These are phyloP conservation scores for Ogataea glucozyma DNA, from an alignment of 805 yeast species.

Conservation along the genomic window DNA sequence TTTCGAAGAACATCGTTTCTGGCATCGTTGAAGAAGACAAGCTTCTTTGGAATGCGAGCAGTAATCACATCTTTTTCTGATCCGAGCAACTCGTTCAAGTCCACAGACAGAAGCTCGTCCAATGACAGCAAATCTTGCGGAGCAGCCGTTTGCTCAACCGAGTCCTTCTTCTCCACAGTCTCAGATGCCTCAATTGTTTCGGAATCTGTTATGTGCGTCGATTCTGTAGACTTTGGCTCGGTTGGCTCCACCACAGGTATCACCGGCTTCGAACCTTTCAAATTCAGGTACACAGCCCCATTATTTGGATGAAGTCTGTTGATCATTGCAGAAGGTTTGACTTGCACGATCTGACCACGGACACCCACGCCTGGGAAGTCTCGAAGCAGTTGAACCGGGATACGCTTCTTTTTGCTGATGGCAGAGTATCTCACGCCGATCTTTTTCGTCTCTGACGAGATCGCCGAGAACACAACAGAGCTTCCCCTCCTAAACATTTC, in stretches of 20 bases:
- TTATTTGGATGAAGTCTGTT: conserved; percentile 68
- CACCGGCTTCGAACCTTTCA: conserved; percentile 32
- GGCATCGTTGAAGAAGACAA: conserved; percentile 30
- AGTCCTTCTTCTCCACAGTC: not conserved
- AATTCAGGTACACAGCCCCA: conserved; percentile 69
- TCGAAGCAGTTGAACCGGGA: conserved; percentile 72
- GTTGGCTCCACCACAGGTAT: conserved; percentile 31
- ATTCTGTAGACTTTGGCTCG: conserved; percentile 1
- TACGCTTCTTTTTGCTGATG: conserved; percentile 52
- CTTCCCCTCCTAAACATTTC: conserved; percentile 24
- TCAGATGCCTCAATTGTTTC: conserved; percentile 5
- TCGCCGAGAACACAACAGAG: conserved; percentile 14
- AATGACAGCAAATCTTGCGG: conserved; percentile 21
- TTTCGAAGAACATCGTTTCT: conserved; percentile 19
- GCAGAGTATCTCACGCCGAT: conserved; percentile 46
- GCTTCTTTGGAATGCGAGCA: conserved; percentile 29
- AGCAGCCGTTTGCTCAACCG: not conserved
- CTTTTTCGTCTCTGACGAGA: conserved; percentile 21
- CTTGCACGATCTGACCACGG: conserved; percentile 72
- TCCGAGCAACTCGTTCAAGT: conserved; percentile 24
- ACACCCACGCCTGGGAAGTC: conserved; percentile 66
- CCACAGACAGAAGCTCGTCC: conserved; percentile 31
- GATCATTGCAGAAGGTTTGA: conserved; percentile 81
- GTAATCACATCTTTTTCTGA: conserved; percentile 24
- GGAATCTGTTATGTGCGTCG: not conserved